A percentile compares a stretch with the other conserved stretches of the same genome.
Conservation (phyloP, 148 eudicot genomes). For the Chenopodium quinoa region DNA sequence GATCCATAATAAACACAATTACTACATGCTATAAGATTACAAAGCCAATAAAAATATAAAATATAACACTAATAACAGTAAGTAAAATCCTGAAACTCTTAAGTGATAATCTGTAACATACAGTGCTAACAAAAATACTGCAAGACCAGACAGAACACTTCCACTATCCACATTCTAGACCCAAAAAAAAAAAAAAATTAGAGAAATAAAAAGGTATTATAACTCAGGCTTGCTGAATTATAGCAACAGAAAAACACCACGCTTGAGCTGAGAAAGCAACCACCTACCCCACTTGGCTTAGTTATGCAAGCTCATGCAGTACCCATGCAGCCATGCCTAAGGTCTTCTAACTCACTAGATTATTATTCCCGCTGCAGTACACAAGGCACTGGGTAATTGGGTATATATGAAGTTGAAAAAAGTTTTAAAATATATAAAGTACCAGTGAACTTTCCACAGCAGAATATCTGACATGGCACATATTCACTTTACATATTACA, state of each 20-base stretch:
- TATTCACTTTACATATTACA: no score
- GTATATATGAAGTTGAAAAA: no score
- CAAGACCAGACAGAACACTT: background rate
- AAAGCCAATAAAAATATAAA: no score
- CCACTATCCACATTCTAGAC: background rate
- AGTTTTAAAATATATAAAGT: no score
- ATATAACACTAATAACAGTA: no score
- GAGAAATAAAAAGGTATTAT: background rate
- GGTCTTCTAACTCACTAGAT: background rate
- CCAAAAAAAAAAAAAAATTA: background rate
- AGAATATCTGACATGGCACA: no score
- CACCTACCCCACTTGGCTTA: no score
- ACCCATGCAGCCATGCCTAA: background rate
- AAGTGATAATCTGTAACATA: background rate
- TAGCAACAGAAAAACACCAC: background rate
- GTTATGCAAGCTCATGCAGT: background rate
- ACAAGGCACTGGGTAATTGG: no score
- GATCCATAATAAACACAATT: slow-evolving; percentile 26
- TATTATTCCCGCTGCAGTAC: background rate
- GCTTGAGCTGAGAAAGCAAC: background rate
- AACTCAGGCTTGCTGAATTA: background rate
- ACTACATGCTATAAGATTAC: background rate
- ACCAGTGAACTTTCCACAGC: no score
- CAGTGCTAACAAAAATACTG: background rate
- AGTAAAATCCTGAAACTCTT: background rate